phyloP scores from a whole-genome alignment of 176 grass and related monocot species.

The Triticum turgidum region DNA sequence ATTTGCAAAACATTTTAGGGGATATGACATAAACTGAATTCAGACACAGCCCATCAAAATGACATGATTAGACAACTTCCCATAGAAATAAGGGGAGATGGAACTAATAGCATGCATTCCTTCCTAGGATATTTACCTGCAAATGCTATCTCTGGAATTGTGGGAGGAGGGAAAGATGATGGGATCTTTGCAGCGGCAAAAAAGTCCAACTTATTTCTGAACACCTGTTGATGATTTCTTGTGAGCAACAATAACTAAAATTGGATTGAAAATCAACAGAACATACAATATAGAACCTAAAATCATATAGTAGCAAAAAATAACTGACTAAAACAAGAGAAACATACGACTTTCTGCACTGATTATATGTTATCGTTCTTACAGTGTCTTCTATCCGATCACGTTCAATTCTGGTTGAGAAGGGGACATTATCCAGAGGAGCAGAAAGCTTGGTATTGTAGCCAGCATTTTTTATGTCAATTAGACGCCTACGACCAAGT shows the following conservation, averaged over 20 bases:
- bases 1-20: background rate
- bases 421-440: conserved; percentile 84
- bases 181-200: conserved; percentile 89
- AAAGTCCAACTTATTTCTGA: conserved; percentile 94
- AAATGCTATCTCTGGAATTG: conserved; percentile 94
- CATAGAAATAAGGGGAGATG: background rate
- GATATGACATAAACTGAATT: background rate
- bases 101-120: background rate
- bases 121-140: conserved; percentile 61
- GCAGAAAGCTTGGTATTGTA: conserved; percentile 84
- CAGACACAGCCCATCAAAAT: background rate
- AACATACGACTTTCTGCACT: conserved; percentile 11
- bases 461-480: conserved; percentile 83
- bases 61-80: background rate
- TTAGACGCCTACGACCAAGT: conserved; percentile 81
- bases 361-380: conserved; percentile 39
- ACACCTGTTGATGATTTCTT: conserved; percentile 52
- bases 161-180: conserved; percentile 81
- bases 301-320: background rate
- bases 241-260: background rate
- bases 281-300: background rate
- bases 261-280: background rate
- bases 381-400: conserved; percentile 86
- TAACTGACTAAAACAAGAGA: background rate
- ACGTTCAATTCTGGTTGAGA: conserved; percentile 71